A percentile compares a stretch with the other conserved stretches of the same genome.
Evolutionary conservation across 306 rosid genomes (phyloP).

Genomic region (Cajanus cajan): DNA sequence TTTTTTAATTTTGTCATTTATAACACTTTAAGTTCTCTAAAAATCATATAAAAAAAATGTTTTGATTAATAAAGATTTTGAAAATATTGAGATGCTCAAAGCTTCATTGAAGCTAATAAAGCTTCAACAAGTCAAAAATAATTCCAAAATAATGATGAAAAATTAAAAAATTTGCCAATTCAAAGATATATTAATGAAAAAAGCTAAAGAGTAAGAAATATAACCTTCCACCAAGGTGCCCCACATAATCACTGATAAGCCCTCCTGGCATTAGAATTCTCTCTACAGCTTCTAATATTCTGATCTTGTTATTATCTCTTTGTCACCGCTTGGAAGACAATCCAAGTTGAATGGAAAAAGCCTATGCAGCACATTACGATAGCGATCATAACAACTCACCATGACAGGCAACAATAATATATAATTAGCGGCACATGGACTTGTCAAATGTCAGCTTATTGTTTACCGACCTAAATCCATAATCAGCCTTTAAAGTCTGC

Average conservation of each 20-base stretch:
- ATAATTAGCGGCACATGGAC: neutral
- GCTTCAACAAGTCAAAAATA: neutral
- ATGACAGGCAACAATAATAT: neutral
- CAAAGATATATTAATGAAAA: neutral
- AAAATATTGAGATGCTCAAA: neutral
- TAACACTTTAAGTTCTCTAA: too few relatives aligned
- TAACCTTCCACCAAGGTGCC: slow-evolving; percentile 91
- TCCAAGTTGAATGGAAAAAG: slow-evolving; percentile 93
- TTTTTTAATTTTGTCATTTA: too few relatives aligned
- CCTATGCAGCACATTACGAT: slow-evolving; percentile 48
- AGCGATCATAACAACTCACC: neutral
- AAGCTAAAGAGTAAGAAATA: slow-evolving; percentile 27
- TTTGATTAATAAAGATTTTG: too few relatives aligned
- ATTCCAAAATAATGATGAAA: slow-evolving; percentile 3
- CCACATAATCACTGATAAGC: slow-evolving; percentile 85
- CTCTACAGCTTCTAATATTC: slow-evolving; percentile 70
- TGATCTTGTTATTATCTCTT: slow-evolving; percentile 64
- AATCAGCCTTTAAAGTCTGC: too few relatives aligned
- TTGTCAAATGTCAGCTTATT: too few relatives aligned
- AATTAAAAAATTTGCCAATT: neutral
- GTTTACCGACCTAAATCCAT: neutral
- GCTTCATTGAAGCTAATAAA: neutral
- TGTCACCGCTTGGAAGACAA: slow-evolving; percentile 91
- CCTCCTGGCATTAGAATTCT: slow-evolving; percentile 63
- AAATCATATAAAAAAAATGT: too few relatives aligned